These are phyloP conservation scores for Puccinia coronata DNA, from an alignment of 1,284 basidiomycete genomes.

Conservation along the genomic window DNA sequence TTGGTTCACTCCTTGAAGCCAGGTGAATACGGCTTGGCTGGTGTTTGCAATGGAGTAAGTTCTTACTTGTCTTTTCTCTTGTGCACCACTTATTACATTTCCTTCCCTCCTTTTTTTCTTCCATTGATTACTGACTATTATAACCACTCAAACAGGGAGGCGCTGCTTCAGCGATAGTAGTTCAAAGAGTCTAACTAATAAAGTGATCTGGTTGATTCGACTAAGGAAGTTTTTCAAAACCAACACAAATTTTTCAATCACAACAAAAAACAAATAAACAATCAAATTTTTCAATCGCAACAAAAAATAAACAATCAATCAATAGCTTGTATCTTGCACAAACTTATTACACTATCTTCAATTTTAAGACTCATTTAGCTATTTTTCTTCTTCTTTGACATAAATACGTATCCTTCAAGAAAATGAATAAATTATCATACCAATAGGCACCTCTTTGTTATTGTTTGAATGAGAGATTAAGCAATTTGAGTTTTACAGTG, in stretches of 20 bases:
- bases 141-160: constrained; percentile 14
- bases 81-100: no score
- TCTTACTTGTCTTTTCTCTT: constrained; percentile 22
- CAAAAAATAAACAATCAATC: neutral
- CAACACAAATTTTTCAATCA: neutral
- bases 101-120: neutral
- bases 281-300: neutral
- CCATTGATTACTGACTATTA: neutral
- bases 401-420: no score
- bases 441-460: no score
- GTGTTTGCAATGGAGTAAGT: constrained; percentile 94
- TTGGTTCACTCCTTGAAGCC: constrained; percentile 85
- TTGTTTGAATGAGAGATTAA: no score
- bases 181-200: constrained; percentile 47
- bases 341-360: neutral
- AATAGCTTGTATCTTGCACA: neutral
- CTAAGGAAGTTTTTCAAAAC: neutral
- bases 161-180: constrained; percentile 45
- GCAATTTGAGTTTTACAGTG: no score
- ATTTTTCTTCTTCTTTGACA: no score
- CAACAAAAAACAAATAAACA: neutral
- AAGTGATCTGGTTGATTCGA: neutral
- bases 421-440: no score
- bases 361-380: neutral
- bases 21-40: constrained; percentile 96